Base-by-base conservation (phyloP, 2,329 filamentous ascomycete species). In the Fusarium praegraminearum region DNA sequence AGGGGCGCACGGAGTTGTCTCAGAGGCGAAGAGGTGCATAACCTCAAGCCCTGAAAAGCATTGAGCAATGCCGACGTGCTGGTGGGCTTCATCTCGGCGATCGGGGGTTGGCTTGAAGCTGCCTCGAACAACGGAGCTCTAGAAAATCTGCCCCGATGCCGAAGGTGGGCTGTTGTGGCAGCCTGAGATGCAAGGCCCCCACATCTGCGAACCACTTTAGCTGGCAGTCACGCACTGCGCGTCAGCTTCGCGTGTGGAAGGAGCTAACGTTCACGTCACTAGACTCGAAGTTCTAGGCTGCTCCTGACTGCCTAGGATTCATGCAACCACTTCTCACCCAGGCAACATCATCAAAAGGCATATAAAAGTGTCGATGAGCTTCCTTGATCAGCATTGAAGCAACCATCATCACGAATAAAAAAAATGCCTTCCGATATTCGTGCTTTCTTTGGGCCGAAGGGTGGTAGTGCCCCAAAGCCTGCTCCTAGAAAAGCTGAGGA, bases 371-470 rank as follows among this genome's bases (percentile, higher is more conserved):
- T 33, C 16, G 26, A 51, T 62, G 36, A 44, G 30, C 46, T 36
- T 57, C 40, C 30, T 43, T 44, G 22, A 30, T 67, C 20, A 16
- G 20, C 53, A 49, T 45, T 45, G 32, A 55, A 52, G 58, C 54
- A 35, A 58, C 38, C 44, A 62, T 30, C 32, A 54, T 61, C 44
- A 33, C 26, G 57, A 18, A 28, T 18, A 26, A 43, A 24, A 24
- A 65, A 67, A 65, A 68, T 97, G 97, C 94, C 89, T 60, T 56
- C 94, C 68, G 95, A 98, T 80, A 98, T 98, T 76, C 88, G 94
- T 76, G 93, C 86, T 74, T 98, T 98, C 81, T 98, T 98, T 83
- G 90, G 91, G 57, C 89, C 91, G 65, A 94, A 94, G 79, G 88
- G 89, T 53, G 85, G 87, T 73, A 82, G 85, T 45, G 82, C 86